These are phyloP conservation scores for Fusarium staphyleae DNA, from an alignment of 2,329 filamentous ascomycete genomes.

Conservation along the genomic window DNA sequence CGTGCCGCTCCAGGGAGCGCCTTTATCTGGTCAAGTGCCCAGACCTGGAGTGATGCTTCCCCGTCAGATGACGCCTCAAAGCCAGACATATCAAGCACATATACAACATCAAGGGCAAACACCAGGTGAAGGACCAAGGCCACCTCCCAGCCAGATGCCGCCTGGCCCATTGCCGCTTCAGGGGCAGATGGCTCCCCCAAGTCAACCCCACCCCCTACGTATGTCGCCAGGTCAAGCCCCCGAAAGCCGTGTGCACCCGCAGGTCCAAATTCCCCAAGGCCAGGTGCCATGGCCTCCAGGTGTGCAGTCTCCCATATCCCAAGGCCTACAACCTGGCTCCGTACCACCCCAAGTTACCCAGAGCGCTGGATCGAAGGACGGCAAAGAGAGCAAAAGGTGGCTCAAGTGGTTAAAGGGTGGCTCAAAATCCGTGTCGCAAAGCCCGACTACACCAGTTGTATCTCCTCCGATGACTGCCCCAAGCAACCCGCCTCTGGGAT, in stretches of 20 bases:
- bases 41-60: constrained; percentile 9
- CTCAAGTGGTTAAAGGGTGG: constrained; percentile 39
- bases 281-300: constrained; percentile 27
- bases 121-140: not conserved
- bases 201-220: constrained; percentile 4
- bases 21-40: constrained; percentile 9
- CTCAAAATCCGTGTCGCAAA: constrained; percentile 30
- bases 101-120: not conserved
- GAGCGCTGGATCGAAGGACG: constrained; percentile 34
- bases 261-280: constrained; percentile 29
- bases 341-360: constrained; percentile 25
- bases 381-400: constrained; percentile 37
- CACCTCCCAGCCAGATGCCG: not conserved
- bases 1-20: constrained; percentile 3
- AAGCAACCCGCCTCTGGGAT: constrained; percentile 11
- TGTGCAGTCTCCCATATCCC: constrained; percentile 23
- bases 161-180: constrained; percentile 2
- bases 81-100: not conserved
- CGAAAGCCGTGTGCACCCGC: constrained; percentile 24
- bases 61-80: not conserved
- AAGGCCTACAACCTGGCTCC: constrained; percentile 24
- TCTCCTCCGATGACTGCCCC: constrained; percentile 19
- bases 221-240: constrained; percentile 1
- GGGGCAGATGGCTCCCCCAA: constrained; percentile 6
- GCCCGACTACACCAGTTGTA: constrained; percentile 23